Evolutionary conservation across 2,329 filamentous ascomycete species (phyloP).

Genomic region (Alternaria panax): DNA sequence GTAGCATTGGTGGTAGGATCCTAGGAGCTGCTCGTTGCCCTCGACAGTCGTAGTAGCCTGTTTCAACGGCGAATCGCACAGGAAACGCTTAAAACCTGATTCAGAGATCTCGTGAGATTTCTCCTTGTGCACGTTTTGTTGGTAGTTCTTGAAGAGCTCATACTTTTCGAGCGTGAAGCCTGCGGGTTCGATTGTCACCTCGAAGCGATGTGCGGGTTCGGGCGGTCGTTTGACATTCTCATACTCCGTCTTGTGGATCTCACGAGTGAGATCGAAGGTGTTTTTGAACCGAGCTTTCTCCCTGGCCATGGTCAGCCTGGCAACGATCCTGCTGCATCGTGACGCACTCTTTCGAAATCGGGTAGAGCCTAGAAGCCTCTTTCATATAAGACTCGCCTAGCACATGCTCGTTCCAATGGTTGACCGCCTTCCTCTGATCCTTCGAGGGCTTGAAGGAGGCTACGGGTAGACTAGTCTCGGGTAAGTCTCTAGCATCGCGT

Average conservation of each 20-base stretch:
- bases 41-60: constrained; percentile 54
- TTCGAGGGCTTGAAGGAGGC: constrained; percentile 69
- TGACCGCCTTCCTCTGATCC: constrained; percentile 77
- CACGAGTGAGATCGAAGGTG: constrained; percentile 70
- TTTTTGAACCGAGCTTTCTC: constrained; percentile 69
- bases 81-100: constrained; percentile 72
- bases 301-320: constrained; percentile 39
- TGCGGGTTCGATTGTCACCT: constrained; percentile 74
- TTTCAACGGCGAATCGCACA: constrained; percentile 73
- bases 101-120: constrained; percentile 64
- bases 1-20: constrained; percentile 84
- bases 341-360: constrained; percentile 70
- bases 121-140: constrained; percentile 75
- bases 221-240: constrained; percentile 63
- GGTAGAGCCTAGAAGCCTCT: constrained; percentile 69
- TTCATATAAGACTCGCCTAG: constrained; percentile 72
- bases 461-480: constrained; percentile 66
- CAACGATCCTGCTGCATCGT: background rate
- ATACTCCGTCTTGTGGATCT: constrained; percentile 74
- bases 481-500: constrained; percentile 14
- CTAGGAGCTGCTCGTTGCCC: constrained; percentile 66
- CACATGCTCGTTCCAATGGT: constrained; percentile 77
- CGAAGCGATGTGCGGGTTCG: constrained; percentile 71
- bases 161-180: constrained; percentile 79
- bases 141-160: constrained; percentile 75